Evolutionary conservation across 2,329 filamentous ascomycete genomes (phyloP), one percentile per base, ranked within the genome.

Genomic region (Fusarium bactridioides): DNA sequence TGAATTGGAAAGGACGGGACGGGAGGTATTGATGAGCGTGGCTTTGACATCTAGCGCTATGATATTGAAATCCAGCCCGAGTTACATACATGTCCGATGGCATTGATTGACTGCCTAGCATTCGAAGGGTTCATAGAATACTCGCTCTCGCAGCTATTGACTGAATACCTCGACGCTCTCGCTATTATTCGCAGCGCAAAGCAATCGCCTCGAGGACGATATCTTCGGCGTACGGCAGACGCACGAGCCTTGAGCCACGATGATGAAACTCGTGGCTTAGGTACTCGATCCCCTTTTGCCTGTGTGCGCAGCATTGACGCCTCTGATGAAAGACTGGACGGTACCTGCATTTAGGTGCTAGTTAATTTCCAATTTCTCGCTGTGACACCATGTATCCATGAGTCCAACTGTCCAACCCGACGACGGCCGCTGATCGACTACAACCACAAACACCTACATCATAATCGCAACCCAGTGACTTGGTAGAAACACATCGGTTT

Each of bases 401-500:
- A 51, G 29, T 31, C 40, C 53, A 69, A 44, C 41, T 51, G 29
- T n/a, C 44, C 47, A 65, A 48, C 53, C 58, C 50, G 48, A 51
- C 43, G 44, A 53, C 51, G 67, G 61, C 68, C 53, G 59, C 61
- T 66, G 61, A 60, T 53, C 58, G 38, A 51, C 60, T 55, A 43
- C 45, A 38, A 38, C 56, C 61, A 50, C 67, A 41, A 54, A 71
- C 47, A 33, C 29, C 29, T 61, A 37, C 57, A 58, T 65, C 64
- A 73, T 67, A 35, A 53, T 56, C 41, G 56, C 38, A 44, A 61
- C 55, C 61, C 53, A 29, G 16, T 48, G 23, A 44, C 40, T 67
- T 50, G 70, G 53, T 65, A 67, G 37, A 63, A 63, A 67, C 51
- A 69, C 16, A 27, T 53, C 59, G 38, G 70, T 73, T 67, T 63